A percentile compares a stretch with the other conserved stretches of the same genome.
Conservation (phyloP, 257 asterid species). For the Scutellaria minor region DNA sequence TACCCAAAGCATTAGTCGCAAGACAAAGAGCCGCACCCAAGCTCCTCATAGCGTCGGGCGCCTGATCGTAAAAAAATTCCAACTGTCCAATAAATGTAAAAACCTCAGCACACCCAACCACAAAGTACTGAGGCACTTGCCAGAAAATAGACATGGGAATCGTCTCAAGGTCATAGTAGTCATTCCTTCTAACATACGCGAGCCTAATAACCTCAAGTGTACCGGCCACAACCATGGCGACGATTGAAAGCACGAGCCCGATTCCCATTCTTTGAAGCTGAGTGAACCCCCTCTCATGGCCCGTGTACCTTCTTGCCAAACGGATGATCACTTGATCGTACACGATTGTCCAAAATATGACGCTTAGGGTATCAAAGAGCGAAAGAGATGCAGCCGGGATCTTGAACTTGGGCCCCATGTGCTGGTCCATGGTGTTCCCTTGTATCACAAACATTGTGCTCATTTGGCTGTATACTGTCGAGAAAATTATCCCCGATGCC, state of each 20-base stretch:
- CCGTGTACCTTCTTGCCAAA: conserved; percentile 56
- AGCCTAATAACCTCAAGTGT: conserved; percentile 66
- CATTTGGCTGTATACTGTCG: conserved; percentile 83
- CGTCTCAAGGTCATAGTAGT: conserved; percentile 52
- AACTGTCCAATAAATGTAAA: conserved; percentile 78
- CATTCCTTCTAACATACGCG: conserved; percentile 47
- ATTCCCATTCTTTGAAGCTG: conserved; percentile 89
- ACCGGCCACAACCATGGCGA: conserved; percentile 72
- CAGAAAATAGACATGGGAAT: conserved; percentile 84
- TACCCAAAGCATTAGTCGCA: conserved; percentile 72
- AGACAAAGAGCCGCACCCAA: conserved; percentile 75
- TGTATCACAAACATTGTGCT: conserved; percentile 89
- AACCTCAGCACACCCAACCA: conserved; percentile 84
- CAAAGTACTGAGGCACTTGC: conserved; percentile 88
- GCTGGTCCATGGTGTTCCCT: conserved; percentile 78
- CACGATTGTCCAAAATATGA: conserved; percentile 70
- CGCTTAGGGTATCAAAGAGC: conserved; percentile 78
- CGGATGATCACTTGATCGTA: conserved; percentile 63
- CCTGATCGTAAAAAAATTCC: conserved; percentile 89
- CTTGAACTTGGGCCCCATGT: conserved; percentile 66
- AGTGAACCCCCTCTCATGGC: conserved; percentile 74
- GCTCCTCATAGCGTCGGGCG: conserved; percentile 91
- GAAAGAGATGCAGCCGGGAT: conserved; percentile 87
- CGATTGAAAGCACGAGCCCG: conserved; percentile 59
- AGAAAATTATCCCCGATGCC: conserved; percentile 81